Evolutionary conservation across 2,329 filamentous ascomycete species (phyloP), one percentile per base, ranked within the genome.

Genomic region (Clonostachys rosea): DNA sequence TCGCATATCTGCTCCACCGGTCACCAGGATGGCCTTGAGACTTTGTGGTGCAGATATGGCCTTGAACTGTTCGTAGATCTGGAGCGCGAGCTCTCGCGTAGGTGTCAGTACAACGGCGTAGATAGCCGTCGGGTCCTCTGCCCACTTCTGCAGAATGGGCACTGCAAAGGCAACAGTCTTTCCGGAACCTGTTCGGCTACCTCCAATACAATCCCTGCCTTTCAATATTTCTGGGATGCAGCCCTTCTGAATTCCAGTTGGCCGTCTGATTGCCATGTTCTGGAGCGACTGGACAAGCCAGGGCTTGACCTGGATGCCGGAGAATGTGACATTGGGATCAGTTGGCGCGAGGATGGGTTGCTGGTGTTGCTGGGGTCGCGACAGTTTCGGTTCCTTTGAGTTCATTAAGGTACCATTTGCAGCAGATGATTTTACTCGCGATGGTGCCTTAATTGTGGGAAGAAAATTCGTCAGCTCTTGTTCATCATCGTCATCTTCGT

Each of bases 141-240:
- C 84, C 91, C 91, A 97, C 66, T 86, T 87, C 64, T 97, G 92
- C 52, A 99, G 72, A 50, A 99, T 95, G 1, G 94, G 94, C 10
- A 91, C 90, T 1, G 92, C 89, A 66, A 99, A 99, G 2, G 94
- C 91, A 40, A 97, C 85, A 5, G 94, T 99, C 73, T 99, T 99
- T 69, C 94, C 94, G 12, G 92, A 96, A 74, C 94, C 94, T 0
- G 94, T 99, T 52, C 91, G 80, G 61, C 89, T 95, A 36, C 91
- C 91, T 61, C 94, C 94, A 57, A 99, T 96, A 62, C 91, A 96
- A 68, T 99, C 91, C 57, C 88, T 80, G 6, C 94, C 94, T 56
- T 89, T 86, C 34, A 99, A 66, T 50, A 97, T 96, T 63, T 94
- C 87, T 2, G 92, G 91, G 59, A 99, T 97, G 62, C 89, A 95